These are phyloP conservation scores for Medakamo hakoo DNA, from an alignment of 139 green algal species.

Conservation along the genomic window DNA sequence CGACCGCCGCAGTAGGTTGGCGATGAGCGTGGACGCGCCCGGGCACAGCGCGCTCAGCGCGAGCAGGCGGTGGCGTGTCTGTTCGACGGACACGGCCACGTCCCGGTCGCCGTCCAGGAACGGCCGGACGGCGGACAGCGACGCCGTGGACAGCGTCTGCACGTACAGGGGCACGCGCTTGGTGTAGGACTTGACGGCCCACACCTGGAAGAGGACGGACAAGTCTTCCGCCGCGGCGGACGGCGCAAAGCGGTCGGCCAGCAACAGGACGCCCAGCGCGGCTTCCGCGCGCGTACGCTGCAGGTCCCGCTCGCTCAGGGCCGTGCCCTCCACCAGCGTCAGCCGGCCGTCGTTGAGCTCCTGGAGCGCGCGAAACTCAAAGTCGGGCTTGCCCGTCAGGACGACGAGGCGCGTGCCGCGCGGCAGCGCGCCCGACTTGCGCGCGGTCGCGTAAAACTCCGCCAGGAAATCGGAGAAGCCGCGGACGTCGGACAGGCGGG, in stretches of 20 bases:
- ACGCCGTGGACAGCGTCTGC: slow-evolving; percentile 40
- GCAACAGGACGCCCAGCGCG: slow-evolving; percentile 34
- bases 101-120: slow-evolving; percentile 58
- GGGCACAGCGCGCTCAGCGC: slow-evolving; percentile 50
- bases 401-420: slow-evolving; percentile 31
- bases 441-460: slow-evolving; percentile 36
- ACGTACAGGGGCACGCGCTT: slow-evolving; percentile 62
- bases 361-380: slow-evolving; percentile 59
- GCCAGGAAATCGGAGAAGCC: slow-evolving; percentile 57
- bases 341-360: slow-evolving; percentile 56
- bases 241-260: slow-evolving; percentile 51
- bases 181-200: slow-evolving; percentile 65
- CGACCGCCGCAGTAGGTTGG: slow-evolving; percentile 42
- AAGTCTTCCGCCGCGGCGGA: slow-evolving; percentile 51
- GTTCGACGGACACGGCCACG: slow-evolving; percentile 45
- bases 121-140: slow-evolving; percentile 32
- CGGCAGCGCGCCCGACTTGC: slow-evolving; percentile 5
- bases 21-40: slow-evolving; percentile 55
- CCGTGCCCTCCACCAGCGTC: slow-evolving; percentile 51
- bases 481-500: slow-evolving; percentile 42
- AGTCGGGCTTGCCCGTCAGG: slow-evolving; percentile 39
- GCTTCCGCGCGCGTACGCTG: slow-evolving; percentile 20
- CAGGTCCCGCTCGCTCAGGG: slow-evolving; percentile 46
- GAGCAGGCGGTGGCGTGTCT: slow-evolving; percentile 49
- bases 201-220: slow-evolving; percentile 62